A percentile compares a stretch with the other conserved stretches of the same genome.
phyloP scores from a whole-genome alignment of 352 stramenopile species.

The Thalassiosira exigua region DNA sequence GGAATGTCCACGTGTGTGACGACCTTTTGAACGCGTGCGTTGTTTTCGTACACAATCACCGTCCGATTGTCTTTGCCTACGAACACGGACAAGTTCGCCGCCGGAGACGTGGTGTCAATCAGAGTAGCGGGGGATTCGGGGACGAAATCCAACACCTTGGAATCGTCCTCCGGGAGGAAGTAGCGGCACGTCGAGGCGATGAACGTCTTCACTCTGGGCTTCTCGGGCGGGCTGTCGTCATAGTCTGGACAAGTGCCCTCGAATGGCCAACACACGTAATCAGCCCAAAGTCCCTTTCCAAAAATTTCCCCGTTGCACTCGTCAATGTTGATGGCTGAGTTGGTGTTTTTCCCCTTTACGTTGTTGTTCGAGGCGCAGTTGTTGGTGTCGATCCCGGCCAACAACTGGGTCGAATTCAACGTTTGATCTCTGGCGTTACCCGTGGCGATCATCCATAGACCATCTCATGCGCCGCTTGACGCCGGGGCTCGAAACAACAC shows the following conservation, averaged over 20 bases:
- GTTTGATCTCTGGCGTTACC: background rate
- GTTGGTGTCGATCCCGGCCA: background rate
- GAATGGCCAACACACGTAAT: background rate
- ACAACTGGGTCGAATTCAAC: background rate
- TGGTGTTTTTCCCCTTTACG: background rate
- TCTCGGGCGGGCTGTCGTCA: background rate
- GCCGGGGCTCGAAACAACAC: background rate
- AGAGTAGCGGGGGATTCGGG: background rate
- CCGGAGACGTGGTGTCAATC: conserved; percentile 2
- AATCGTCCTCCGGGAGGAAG: conserved; percentile 3
- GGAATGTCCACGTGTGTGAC: background rate
- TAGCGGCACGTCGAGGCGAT: background rate
- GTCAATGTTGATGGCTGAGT: background rate
- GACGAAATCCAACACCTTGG: conserved; percentile 2
- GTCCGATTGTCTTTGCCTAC: background rate
- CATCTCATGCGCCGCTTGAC: background rate
- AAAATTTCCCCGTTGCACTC: conserved; percentile 2
- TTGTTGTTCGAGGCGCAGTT: conserved; percentile 5
- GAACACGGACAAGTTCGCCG: background rate
- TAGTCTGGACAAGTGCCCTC: background rate
- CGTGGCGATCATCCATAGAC: background rate
- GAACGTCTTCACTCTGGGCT: background rate
- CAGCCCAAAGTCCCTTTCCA: background rate
- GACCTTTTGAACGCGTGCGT: too few relatives aligned
- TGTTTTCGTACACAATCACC: background rate